Conservation (phyloP, 1,139 yeast genomes). For the Geotrichum citri-aurantii region DNA sequence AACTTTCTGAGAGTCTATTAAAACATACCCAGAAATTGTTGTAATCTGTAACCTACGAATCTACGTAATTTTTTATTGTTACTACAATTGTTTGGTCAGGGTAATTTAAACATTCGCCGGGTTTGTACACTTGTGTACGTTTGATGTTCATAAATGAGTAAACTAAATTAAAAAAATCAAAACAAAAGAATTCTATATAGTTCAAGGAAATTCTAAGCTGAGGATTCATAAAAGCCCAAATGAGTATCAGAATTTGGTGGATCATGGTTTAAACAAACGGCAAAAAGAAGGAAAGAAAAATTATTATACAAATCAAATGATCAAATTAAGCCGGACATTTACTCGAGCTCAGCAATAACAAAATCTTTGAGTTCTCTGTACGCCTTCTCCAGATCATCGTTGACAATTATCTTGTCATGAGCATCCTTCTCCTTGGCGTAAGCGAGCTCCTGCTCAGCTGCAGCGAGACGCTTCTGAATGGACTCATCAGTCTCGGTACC, state of each 20-base stretch:
- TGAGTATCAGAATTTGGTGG: too few species aligned
- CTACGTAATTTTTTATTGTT: too few species aligned
- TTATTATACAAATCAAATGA: background rate
- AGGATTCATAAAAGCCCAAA: too few species aligned
- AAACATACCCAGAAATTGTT: background rate
- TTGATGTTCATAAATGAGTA: too few species aligned
- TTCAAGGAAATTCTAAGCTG: too few species aligned
- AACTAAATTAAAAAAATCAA: too few species aligned
- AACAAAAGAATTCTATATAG: too few species aligned
- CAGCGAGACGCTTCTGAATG: conserved; percentile 71
- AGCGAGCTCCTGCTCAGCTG: conserved; percentile 84
- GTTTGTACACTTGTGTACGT: too few species aligned
- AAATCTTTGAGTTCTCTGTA: conserved; percentile 73
- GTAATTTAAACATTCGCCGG: too few species aligned
- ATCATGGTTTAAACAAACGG: too few species aligned
- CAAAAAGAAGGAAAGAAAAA: background rate
- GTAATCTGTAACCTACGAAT: background rate
- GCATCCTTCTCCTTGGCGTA: conserved; percentile 82
- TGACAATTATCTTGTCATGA: conserved; percentile 82
- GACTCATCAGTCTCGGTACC: conserved; percentile 93
- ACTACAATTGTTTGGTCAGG: too few species aligned
- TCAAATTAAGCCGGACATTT: background rate
- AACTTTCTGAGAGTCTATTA: background rate
- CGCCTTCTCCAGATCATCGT: conserved; percentile 87
- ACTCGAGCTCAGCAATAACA: conserved; percentile 19